These are phyloP conservation scores for Irpex lacteus DNA, from an alignment of 1,284 basidiomycete species.

Conservation along the genomic window DNA sequence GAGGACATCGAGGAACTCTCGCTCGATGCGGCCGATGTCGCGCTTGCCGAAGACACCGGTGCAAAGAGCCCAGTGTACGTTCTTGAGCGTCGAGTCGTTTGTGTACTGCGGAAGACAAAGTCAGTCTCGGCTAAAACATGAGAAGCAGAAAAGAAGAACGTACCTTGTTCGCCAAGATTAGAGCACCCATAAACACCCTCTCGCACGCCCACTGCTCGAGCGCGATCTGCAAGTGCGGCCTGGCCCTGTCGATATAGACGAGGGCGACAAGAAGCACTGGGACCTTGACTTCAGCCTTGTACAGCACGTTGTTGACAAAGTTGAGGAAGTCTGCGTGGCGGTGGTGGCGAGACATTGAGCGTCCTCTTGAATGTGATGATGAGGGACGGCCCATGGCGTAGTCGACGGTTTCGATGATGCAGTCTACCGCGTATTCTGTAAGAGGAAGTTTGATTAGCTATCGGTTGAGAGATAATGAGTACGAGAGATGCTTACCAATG, in stretches of 20 bases:
- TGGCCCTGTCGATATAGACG: constrained; percentile 69
- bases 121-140: constrained; percentile 10
- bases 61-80: constrained; percentile 75
- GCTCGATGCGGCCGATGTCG: constrained; percentile 73
- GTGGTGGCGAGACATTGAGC: constrained; percentile 42
- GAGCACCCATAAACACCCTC: constrained; percentile 69
- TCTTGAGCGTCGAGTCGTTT: constrained; percentile 75
- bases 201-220: constrained; percentile 78
- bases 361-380: constrained; percentile 41
- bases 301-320: constrained; percentile 63
- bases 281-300: constrained; percentile 64
- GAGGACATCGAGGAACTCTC: constrained; percentile 74
- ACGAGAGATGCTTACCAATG: constrained; percentile 47
- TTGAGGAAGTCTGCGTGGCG: constrained; percentile 52
- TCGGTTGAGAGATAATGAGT: neutral
- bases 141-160: constrained; percentile 22
- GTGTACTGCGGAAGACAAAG: constrained; percentile 46
- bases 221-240: constrained; percentile 71
- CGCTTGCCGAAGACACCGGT: constrained; percentile 77
- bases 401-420: constrained; percentile 66
- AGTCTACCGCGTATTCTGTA: constrained; percentile 65
- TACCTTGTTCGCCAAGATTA: constrained; percentile 74
- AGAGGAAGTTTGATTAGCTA: constrained; percentile 10
- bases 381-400: constrained; percentile 64
- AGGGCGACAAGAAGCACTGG: constrained; percentile 62